A percentile compares a stretch with the other conserved stretches of the same genome.
Conservation (phyloP, 768 basidiomycete species). For the Leccinum rimulosum region DNA sequence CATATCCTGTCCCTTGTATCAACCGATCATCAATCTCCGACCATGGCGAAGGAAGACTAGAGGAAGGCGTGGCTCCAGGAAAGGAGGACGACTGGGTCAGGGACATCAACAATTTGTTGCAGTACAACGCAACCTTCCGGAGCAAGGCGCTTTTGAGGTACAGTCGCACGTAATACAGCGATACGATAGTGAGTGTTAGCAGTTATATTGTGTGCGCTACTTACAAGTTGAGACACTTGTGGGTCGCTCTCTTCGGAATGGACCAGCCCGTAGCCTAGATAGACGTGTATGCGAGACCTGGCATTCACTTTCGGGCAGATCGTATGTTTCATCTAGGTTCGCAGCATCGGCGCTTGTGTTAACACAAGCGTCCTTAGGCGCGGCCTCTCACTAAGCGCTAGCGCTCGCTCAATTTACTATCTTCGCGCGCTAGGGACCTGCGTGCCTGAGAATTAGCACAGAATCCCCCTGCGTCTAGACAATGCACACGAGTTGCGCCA, state of each 20-base stretch:
- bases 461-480: background rate
- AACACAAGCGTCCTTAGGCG: background rate
- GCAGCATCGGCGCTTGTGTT: background rate
- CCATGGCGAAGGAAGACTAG: constrained; percentile 38
- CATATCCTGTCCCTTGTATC: constrained; percentile 90
- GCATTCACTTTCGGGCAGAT: background rate
- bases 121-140: constrained; percentile 93
- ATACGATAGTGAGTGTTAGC: constrained; percentile 13
- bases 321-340: constrained; percentile 1
- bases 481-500: background rate
- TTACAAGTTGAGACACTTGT: background rate
- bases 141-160: constrained; percentile 83
- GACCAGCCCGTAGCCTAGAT: constrained; percentile 5
- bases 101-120: constrained; percentile 91
- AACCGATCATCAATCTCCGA: constrained; percentile 78
- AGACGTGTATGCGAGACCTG: background rate
- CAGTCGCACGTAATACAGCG: constrained; percentile 42
- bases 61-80: constrained; percentile 70
- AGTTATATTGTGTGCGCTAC: background rate
- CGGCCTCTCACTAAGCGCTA: background rate
- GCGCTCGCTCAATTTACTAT: background rate
- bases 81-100: constrained; percentile 96
- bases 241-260: background rate
- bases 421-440: background rate
- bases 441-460: background rate